Evolutionary conservation across 208 protist genomes (phyloP).

Genomic region (Trypanosoma congolense): DNA sequence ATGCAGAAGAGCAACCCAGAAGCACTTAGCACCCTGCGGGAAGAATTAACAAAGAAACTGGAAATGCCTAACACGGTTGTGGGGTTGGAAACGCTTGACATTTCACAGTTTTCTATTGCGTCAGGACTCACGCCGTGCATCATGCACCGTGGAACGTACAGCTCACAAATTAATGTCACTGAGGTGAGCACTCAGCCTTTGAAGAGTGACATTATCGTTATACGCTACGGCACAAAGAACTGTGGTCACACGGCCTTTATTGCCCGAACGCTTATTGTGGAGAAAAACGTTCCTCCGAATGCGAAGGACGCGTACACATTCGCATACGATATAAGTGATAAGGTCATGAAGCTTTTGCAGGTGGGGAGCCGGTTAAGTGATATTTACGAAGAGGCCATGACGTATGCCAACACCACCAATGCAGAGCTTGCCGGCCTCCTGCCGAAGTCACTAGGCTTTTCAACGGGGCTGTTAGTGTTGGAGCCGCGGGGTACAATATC

Average conservation of each 20-base stretch:
- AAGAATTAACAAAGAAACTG: slow-evolving; percentile 61
- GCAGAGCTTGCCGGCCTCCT: slow-evolving; percentile 41
- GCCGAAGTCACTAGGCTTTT: slow-evolving; percentile 67
- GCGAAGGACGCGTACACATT: slow-evolving; percentile 76
- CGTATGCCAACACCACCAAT: slow-evolving; percentile 42
- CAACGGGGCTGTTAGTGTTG: slow-evolving; percentile 78
- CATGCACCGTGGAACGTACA: slow-evolving; percentile 71
- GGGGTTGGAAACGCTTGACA: slow-evolving; percentile 59
- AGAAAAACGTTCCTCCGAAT: slow-evolving; percentile 45
- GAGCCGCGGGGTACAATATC: slow-evolving; percentile 78
- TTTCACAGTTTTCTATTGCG: slow-evolving; percentile 58
- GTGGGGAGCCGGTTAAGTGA: slow-evolving; percentile 51
- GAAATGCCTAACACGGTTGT: slow-evolving; percentile 65
- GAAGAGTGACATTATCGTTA: slow-evolving; percentile 60
- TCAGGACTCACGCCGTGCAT: slow-evolving; percentile 62
- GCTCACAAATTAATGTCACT: slow-evolving; percentile 56
- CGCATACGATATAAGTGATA: slow-evolving; percentile 64
- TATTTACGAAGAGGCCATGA: slow-evolving; percentile 49
- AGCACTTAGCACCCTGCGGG: slow-evolving; percentile 56
- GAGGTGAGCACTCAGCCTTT: slow-evolving; percentile 35
- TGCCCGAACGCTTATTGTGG: slow-evolving; percentile 73
- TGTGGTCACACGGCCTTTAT: slow-evolving; percentile 74
- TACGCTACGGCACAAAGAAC: slow-evolving; percentile 79
- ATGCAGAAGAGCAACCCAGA: slow-evolving; percentile 42
- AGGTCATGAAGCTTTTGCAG: slow-evolving; percentile 53